Conservation (phyloP, 2,329 filamentous ascomycete genomes). For the Camillea tinctor region DNA sequence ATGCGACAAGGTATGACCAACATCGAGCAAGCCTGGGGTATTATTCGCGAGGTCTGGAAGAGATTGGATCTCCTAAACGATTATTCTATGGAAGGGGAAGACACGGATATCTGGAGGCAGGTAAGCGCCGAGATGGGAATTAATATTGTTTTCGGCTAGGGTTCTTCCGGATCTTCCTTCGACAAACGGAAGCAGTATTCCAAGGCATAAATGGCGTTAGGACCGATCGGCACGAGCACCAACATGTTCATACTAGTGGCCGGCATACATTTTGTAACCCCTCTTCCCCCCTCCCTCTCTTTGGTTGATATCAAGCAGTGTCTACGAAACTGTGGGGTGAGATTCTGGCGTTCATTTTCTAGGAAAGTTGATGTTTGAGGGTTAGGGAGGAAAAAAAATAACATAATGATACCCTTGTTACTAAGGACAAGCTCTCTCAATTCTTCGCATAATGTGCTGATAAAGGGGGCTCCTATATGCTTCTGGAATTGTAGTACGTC, state of each 20-base stretch:
- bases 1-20: slow-evolving; percentile 64
- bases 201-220: not conserved
- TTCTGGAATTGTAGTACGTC: too few relatives aligned
- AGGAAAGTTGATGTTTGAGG: not conserved
- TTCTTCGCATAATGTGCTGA: too few relatives aligned
- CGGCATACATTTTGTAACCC: not conserved
- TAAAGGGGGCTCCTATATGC: too few relatives aligned
- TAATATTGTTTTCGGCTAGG: slow-evolving; percentile 58
- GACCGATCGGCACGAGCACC: not conserved
- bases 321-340: not conserved
- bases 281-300: not conserved
- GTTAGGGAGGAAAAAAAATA: not conserved
- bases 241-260: not conserved
- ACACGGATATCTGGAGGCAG: slow-evolving; percentile 51
- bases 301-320: not conserved
- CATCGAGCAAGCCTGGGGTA: slow-evolving; percentile 59
- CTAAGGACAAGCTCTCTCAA: not conserved
- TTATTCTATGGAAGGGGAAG: slow-evolving; percentile 21
- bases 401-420: not conserved
- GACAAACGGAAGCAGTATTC: not conserved
- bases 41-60: slow-evolving; percentile 60
- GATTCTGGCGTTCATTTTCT: not conserved
- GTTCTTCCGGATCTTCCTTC: not conserved
- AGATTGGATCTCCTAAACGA: slow-evolving; percentile 42
- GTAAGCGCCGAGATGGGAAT: slow-evolving; percentile 60